Conservation (phyloP, 1,284 basidiomycete species). For the Ceratorhiza oryzae-sativae region DNA sequence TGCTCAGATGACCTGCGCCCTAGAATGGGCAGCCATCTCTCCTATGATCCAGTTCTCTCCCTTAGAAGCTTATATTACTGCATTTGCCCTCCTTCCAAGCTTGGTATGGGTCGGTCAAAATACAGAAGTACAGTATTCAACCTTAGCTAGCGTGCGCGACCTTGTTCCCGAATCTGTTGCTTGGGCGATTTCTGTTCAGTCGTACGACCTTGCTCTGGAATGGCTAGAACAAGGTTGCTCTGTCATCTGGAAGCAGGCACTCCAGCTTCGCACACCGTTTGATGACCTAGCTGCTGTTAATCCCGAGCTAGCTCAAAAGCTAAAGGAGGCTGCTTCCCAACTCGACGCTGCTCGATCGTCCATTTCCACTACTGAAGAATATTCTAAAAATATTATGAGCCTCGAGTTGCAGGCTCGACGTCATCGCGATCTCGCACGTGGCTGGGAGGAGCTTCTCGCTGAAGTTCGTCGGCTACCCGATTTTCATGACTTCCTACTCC, state of each 20-base stretch:
- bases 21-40: too few species aligned
- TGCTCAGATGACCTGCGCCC: too few species aligned
- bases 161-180: neutral
- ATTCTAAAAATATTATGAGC: too few species aligned
- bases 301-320: neutral
- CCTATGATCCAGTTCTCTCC: too few species aligned
- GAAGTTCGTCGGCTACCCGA: neutral
- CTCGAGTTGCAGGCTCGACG: neutral
- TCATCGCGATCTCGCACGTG: neutral
- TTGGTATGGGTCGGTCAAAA: constrained; percentile 2
- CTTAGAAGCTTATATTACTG: neutral
- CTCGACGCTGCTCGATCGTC: neutral
- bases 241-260: neutral
- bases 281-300: neutral
- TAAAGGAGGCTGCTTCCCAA: neutral
- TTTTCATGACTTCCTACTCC: neutral
- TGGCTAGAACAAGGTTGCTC: constrained; percentile 8
- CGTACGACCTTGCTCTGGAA: neutral
- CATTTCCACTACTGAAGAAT: neutral
- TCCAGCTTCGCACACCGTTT: neutral
- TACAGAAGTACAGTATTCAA: neutral
- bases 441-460: neutral
- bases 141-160: neutral
- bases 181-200: neutral
- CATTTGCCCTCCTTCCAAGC: neutral